Evolutionary conservation across 2,329 filamentous ascomycete species (phyloP), one percentile per base, ranked within the genome.

Genomic region (Hymenoscyphus occultus): DNA sequence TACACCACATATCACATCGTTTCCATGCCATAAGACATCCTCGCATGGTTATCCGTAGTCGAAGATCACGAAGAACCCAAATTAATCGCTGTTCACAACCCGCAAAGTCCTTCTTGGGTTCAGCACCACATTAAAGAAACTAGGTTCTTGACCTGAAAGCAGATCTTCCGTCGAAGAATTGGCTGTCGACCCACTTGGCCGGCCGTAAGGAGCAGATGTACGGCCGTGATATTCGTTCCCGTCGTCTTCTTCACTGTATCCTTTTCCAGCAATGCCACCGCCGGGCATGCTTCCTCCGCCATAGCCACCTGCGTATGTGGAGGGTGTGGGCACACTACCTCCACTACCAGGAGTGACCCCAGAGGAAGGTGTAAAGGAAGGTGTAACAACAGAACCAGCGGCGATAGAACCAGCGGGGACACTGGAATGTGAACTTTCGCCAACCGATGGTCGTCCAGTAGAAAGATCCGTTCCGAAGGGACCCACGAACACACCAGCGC

Each of bases 51-150:
- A 10, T 35, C 5, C 19, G 19, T 48, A 9, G 5, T 4, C 42
- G n/a, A n/a, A 48, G n/a, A 48, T 22, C n/a, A 28, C 10, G n/a
- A 51, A 28, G 35, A 35, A 7, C 0, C 19, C 22, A 40, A 40
- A 56, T 58, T 65, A 75, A 69, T 75, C 73, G 48, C 63, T 64
- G 68, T 91, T 91, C 28, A 91, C 87, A 42, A 91, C 88, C 72
- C 87, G 80, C 78, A 91, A 77, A 71, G 87, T 90, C 72, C 89
- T 79, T 72, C 88, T 80, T 28, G 89, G 89, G 67, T 88, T 88
- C 76, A 91, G 76, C 71, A 91, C 77, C 35, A 90, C 87, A 60
- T 83, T 89, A 75, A 90, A 86, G 77, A 91, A 92, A 65, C 83
- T 89, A 66, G 90, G 90, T 74, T 91, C 87, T 66, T 87, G 82